These are phyloP conservation scores for Trametes sp. DNA, from an alignment of 1,284 basidiomycete genomes.

Conservation along the genomic window DNA sequence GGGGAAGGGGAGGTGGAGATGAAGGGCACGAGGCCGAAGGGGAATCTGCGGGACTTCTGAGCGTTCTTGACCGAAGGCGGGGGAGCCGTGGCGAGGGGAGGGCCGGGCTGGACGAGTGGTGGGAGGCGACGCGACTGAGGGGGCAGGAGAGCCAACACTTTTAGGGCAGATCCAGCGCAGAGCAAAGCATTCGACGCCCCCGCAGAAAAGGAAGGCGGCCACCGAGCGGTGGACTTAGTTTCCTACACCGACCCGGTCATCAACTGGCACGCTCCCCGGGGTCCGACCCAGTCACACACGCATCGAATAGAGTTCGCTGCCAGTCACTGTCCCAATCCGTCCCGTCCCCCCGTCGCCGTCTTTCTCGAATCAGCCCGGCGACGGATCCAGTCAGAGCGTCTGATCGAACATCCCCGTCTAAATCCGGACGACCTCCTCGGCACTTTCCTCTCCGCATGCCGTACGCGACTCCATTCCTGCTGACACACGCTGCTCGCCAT, in stretches of 20 bases:
- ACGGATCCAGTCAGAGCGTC: slow-evolving; percentile 35
- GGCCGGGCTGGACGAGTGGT: slow-evolving; percentile 24
- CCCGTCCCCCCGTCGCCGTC: slow-evolving; percentile 17
- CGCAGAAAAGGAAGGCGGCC: slow-evolving; percentile 30
- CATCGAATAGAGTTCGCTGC: slow-evolving; percentile 33
- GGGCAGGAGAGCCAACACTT: slow-evolving; percentile 32
- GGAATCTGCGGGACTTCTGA: slow-evolving; percentile 38
- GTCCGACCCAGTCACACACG: slow-evolving; percentile 28
- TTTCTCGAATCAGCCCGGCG: slow-evolving; percentile 26
- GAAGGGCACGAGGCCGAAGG: slow-evolving; percentile 43
- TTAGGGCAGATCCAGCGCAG: slow-evolving; percentile 31
- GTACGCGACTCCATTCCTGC: slow-evolving; percentile 35
- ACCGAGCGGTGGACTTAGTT: slow-evolving; percentile 31
- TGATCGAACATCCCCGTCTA: slow-evolving; percentile 37
- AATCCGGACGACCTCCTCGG: slow-evolving; percentile 29
- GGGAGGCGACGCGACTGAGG: slow-evolving; percentile 27
- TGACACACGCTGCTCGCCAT: slow-evolving; percentile 21
- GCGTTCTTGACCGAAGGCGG: slow-evolving; percentile 49
- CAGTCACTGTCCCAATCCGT: slow-evolving; percentile 20
- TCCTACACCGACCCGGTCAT: slow-evolving; percentile 34
- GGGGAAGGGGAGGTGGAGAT: slow-evolving; percentile 40
- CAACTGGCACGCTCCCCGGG: slow-evolving; percentile 26
- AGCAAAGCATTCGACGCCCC: slow-evolving; percentile 26
- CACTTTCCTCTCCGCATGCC: slow-evolving; percentile 35
- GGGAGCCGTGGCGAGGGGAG: slow-evolving; percentile 22